Evolutionary conservation across 345 rosid species (phyloP).

Genomic region (Erysimum cheiranthoides): DNA sequence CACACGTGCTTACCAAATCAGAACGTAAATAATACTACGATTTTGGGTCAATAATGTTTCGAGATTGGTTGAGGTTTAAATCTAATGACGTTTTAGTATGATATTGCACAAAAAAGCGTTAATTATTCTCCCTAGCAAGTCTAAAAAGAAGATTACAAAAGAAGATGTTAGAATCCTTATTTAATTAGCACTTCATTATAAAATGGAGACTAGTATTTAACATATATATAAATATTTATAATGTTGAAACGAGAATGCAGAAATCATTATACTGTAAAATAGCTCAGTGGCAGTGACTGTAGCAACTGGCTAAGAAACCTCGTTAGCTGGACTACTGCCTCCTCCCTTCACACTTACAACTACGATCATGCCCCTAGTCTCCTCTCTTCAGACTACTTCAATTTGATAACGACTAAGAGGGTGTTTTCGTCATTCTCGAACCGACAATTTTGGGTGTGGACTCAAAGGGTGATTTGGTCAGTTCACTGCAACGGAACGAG

Average conservation of each 20-base stretch:
- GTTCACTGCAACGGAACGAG: neutral
- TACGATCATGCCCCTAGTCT: conserved; percentile 28
- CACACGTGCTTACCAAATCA: conserved; percentile 38
- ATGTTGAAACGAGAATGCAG: conserved; percentile 19
- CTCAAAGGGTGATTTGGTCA: conserved; percentile 19
- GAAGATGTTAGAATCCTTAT: neutral
- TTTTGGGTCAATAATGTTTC: neutral
- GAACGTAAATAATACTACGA: neutral
- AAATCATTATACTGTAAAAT: conserved; percentile 12
- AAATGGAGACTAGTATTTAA: neutral
- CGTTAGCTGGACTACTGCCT: conserved; percentile 18
- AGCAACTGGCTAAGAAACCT: conserved; percentile 42
- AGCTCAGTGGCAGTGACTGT: conserved; percentile 40
- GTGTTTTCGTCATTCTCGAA: conserved; percentile 7
- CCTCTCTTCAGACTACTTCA: neutral
- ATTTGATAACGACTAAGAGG: neutral
- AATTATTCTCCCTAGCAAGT: conserved; percentile 12
- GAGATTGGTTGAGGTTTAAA: neutral
- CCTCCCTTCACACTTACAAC: neutral
- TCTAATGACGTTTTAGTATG: neutral
- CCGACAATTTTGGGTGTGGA: conserved; percentile 24
- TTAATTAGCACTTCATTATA: neutral
- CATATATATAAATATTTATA: neutral
- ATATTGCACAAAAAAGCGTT: neutral
- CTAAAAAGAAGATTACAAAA: conserved; percentile 20